Percentiles rank a stretch among this genome's conserved stretches.
phyloP scores from a whole-genome alignment of 2,329 filamentous ascomycete species.

The Ophiostoma sp. region DNA sequence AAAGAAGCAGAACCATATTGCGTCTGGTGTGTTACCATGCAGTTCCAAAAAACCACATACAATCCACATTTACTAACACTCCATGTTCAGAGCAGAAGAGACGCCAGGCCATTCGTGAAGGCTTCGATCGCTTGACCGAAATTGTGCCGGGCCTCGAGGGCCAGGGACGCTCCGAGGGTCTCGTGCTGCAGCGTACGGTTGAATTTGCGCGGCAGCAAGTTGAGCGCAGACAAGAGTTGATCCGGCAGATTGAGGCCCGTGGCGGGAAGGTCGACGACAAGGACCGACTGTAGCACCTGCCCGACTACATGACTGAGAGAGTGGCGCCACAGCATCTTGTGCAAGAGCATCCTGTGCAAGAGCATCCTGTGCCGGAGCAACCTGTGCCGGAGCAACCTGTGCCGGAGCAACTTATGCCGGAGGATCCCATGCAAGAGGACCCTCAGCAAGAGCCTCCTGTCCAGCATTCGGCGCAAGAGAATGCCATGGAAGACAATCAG shows the following conservation, averaged over 20 bases:
- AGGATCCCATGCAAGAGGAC: no score
- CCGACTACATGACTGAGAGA: no score
- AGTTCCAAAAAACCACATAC: background rate
- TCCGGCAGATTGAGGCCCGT: slow-evolving; percentile 58
- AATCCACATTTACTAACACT: background rate
- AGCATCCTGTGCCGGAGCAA: no score
- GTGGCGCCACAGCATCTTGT: no score
- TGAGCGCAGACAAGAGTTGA: slow-evolving; percentile 56
- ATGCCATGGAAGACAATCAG: no score
- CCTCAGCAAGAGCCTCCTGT: no score
- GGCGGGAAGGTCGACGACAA: slow-evolving; percentile 53
- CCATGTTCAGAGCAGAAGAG: slow-evolving; percentile 40
- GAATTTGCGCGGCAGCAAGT: slow-evolving; percentile 65
- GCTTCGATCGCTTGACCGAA: slow-evolving; percentile 77
- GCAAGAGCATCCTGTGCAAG: no score
- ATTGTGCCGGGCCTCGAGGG: slow-evolving; percentile 81
- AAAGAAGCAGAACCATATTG: slow-evolving; percentile 42
- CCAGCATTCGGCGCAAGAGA: no score
- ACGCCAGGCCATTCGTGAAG: slow-evolving; percentile 68
- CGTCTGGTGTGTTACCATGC: slow-evolving; percentile 35
- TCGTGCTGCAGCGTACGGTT: slow-evolving; percentile 73
- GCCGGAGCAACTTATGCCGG: no score
- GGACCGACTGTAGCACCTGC: slow-evolving; percentile 30
- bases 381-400: no score
- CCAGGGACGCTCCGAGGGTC: slow-evolving; percentile 79